Conservation (phyloP, 2,329 filamentous ascomycete genomes). For the Biscogniauxia marginata region DNA sequence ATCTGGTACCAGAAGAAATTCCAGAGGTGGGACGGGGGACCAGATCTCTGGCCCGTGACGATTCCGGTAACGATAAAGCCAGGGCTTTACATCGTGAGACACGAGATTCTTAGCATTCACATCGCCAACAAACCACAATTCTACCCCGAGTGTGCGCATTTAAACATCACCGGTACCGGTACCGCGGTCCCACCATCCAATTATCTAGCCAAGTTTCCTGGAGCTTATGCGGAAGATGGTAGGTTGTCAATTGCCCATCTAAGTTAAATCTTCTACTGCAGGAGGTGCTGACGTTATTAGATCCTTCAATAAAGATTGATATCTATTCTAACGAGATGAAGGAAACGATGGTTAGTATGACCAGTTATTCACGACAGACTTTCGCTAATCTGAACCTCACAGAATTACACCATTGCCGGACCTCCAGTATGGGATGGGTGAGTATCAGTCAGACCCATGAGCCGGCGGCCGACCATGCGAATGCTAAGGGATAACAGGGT, state of each 20-base stretch:
- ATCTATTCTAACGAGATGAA: conserved; percentile 37
- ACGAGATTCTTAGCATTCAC: conserved; percentile 53
- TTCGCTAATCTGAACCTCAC: conserved; percentile 5
- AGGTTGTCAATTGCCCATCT: conserved; percentile 12
- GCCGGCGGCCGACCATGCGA: too few species aligned
- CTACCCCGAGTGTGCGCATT: conserved; percentile 40
- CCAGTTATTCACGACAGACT: background rate
- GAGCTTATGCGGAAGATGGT: conserved; percentile 36
- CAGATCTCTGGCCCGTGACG: conserved; percentile 43
- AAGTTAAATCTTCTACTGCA: background rate
- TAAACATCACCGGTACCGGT: conserved; percentile 34
- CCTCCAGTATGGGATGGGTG: conserved; percentile 40
- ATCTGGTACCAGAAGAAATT: conserved; percentile 40
- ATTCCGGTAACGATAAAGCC: conserved; percentile 44
- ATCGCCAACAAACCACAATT: conserved; percentile 47
- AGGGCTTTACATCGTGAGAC: conserved; percentile 50
- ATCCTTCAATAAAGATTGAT: conserved; percentile 38
- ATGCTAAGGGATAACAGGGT: conserved; percentile 7
- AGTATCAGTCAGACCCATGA: conserved; percentile 6
- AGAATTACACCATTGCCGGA: conserved; percentile 39
- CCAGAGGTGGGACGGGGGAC: conserved; percentile 38
- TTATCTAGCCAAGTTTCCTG: conserved; percentile 36
- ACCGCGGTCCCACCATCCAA: conserved; percentile 27
- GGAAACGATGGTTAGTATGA: conserved; percentile 28
- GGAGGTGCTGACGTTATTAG: conserved; percentile 21